Conservation (phyloP, 805 yeast species). For the Pichia exigua region DNA sequence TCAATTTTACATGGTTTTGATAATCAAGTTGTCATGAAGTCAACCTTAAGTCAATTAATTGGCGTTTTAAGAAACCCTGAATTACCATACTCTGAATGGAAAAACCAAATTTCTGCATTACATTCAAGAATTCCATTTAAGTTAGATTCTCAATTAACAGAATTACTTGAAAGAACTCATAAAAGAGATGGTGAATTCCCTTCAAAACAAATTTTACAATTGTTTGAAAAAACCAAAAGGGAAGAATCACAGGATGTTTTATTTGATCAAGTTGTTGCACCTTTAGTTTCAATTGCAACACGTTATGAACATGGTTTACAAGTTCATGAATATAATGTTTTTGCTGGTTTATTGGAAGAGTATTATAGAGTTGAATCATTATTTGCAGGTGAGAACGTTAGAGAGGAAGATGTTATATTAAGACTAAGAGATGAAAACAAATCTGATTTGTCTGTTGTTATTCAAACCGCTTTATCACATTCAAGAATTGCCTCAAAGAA, state of each 20-base stretch:
- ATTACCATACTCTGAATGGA: slow-evolving; percentile 93
- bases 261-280: slow-evolving; percentile 56
- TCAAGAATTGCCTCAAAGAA: slow-evolving; percentile 90
- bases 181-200: slow-evolving; percentile 83
- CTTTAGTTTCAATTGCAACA: slow-evolving; percentile 62
- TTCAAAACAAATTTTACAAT: slow-evolving; percentile 70
- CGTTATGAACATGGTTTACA: slow-evolving; percentile 68
- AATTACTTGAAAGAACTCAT: slow-evolving; percentile 57
- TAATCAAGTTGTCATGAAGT: slow-evolving; percentile 88
- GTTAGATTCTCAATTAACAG: slow-evolving; percentile 59
- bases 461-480: slow-evolving; percentile 73
- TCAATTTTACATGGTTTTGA: slow-evolving; percentile 88
- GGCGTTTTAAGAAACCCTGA: slow-evolving; percentile 69
- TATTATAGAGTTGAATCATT: slow-evolving; percentile 72
- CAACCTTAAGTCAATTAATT: slow-evolving; percentile 66
- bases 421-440: slow-evolving; percentile 82
- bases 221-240: slow-evolving; percentile 53
- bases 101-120: slow-evolving; percentile 73
- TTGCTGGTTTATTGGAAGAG: slow-evolving; percentile 60
- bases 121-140: slow-evolving; percentile 82
- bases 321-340: slow-evolving; percentile 75
- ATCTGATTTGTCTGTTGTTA: slow-evolving; percentile 65
- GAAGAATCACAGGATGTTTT: slow-evolving; percentile 41
- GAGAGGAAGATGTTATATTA: slow-evolving; percentile 87
- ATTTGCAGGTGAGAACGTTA: slow-evolving; percentile 65